These are phyloP conservation scores for Aspergillus ostianus DNA, from an alignment of 495 filamentous ascomycete species.

Conservation along the genomic window DNA sequence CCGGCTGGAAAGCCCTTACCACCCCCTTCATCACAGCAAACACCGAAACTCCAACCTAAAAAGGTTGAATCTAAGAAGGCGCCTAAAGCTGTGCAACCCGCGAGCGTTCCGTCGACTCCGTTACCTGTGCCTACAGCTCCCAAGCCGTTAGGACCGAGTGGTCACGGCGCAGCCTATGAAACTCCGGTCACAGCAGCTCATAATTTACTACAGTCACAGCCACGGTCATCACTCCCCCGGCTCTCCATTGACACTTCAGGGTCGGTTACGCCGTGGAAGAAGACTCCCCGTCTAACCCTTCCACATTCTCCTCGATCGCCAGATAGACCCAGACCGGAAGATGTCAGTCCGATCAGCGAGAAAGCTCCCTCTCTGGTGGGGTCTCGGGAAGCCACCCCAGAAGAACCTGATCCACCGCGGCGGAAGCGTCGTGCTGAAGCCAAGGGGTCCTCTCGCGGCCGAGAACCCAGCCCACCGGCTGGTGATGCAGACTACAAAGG, in stretches of 20 bases:
- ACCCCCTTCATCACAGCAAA: constrained; percentile 14
- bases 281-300: constrained; percentile 36
- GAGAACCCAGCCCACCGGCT: constrained; percentile 21
- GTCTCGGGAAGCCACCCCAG: constrained; percentile 32
- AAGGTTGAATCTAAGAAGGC: constrained; percentile 12
- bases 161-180: constrained; percentile 23
- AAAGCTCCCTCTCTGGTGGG: constrained; percentile 41
- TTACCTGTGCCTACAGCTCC: constrained; percentile 19
- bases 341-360: constrained; percentile 56
- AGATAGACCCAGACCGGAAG: constrained; percentile 44
- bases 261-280: constrained; percentile 52
- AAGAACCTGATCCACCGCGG: constrained; percentile 23
- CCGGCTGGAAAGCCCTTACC: constrained; percentile 22
- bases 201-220: constrained; percentile 25
- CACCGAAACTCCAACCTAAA: constrained; percentile 14
- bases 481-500: constrained; percentile 23
- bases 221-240: constrained; percentile 30
- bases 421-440: constrained; percentile 22
- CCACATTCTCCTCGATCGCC: constrained; percentile 46
- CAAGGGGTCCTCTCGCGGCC: constrained; percentile 1
- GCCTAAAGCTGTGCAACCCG: constrained; percentile 16
- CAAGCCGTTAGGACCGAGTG: constrained; percentile 29
- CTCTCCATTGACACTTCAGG: constrained; percentile 45
- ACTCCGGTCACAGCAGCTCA: constrained; percentile 31
- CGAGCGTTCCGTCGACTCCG: constrained; percentile 32